These are phyloP conservation scores for Lodderomyces pseudojiufengensis DNA, from an alignment of 1,139 yeast species.

Conservation along the genomic window DNA sequence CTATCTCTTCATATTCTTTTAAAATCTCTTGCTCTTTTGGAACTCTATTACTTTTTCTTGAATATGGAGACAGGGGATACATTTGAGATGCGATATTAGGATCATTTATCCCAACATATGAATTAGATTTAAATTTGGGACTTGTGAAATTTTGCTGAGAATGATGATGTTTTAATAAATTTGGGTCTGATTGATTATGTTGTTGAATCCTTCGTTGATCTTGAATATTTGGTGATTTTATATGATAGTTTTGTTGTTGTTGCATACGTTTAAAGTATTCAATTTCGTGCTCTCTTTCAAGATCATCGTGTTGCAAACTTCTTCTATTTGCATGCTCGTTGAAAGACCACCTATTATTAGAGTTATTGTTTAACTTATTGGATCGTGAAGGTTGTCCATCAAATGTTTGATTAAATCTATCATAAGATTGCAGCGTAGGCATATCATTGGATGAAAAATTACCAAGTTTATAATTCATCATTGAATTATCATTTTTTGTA, in stretches of 20 bases:
- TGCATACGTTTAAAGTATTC: slow-evolving; percentile 30
- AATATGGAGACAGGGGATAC: slow-evolving; percentile 17
- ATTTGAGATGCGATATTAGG: background rate
- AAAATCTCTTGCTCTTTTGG: slow-evolving; percentile 12
- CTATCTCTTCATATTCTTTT: slow-evolving; percentile 28
- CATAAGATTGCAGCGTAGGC: slow-evolving; percentile 19
- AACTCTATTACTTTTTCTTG: slow-evolving; percentile 21
- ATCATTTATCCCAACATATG: slow-evolving; percentile 6
- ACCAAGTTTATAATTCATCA: slow-evolving; percentile 5
- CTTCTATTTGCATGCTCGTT: slow-evolving; percentile 20
- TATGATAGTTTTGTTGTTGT: slow-evolving; percentile 30
- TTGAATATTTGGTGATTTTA: slow-evolving; percentile 16
- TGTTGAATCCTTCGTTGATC: slow-evolving; percentile 20
- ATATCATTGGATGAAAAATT: slow-evolving; percentile 15
- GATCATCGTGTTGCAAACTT: slow-evolving; percentile 10
- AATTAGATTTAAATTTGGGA: slow-evolving; percentile 6
- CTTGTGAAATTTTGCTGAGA: slow-evolving; percentile 6
- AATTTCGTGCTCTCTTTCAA: slow-evolving; percentile 20
- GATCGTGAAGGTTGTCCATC: slow-evolving; percentile 14
- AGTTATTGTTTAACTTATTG: slow-evolving; percentile 7
- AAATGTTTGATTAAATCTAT: slow-evolving; percentile 25
- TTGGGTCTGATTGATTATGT: slow-evolving; percentile 9
- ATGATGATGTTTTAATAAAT: slow-evolving; percentile 1
- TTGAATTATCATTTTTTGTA: slow-evolving; percentile 9
- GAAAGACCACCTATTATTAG: slow-evolving; percentile 15